These are phyloP conservation scores for Pseudogymnoascus sp. DNA, from an alignment of 2,329 filamentous ascomycete genomes.

Conservation along the genomic window DNA sequence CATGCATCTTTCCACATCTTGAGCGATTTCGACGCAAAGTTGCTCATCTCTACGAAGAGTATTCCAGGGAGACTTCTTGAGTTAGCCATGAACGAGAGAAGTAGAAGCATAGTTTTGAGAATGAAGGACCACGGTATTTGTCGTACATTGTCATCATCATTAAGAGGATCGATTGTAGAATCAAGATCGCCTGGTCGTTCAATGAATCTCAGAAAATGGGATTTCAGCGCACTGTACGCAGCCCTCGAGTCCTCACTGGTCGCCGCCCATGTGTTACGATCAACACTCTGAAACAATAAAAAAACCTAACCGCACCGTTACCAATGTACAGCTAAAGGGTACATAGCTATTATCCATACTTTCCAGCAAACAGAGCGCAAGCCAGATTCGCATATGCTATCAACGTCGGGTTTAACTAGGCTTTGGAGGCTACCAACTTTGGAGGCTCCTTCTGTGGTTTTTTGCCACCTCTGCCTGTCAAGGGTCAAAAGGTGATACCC, in stretches of 20 bases:
- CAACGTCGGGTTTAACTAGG: slow-evolving; percentile 51
- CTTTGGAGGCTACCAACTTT: slow-evolving; percentile 54
- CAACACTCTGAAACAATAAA: slow-evolving; percentile 63
- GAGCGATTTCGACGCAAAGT: slow-evolving; percentile 78
- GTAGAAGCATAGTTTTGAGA: background rate
- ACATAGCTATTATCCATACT: slow-evolving; percentile 35
- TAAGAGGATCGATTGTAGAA: slow-evolving; percentile 70
- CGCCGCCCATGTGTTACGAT: slow-evolving; percentile 59
- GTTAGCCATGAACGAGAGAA: slow-evolving; percentile 32
- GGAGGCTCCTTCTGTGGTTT: slow-evolving; percentile 49
- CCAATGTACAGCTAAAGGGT: slow-evolving; percentile 4
- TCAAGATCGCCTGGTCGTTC: slow-evolving; percentile 75
- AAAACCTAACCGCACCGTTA: slow-evolving; percentile 51
- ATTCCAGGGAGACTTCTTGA: slow-evolving; percentile 76
- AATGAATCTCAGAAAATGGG: slow-evolving; percentile 73
- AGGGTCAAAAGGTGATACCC: slow-evolving; percentile 6
- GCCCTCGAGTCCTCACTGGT: slow-evolving; percentile 60
- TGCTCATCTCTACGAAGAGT: slow-evolving; percentile 77
- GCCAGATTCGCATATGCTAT: slow-evolving; percentile 59
- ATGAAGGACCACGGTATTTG: background rate
- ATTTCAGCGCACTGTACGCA: slow-evolving; percentile 63
- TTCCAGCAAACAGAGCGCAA: slow-evolving; percentile 91
- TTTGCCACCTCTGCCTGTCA: slow-evolving; percentile 57
- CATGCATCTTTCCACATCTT: slow-evolving; percentile 85
- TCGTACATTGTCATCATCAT: slow-evolving; percentile 60